Evolutionary conservation across 345 rosid genomes (phyloP).

Genomic region (Euphorbia lathyris): DNA sequence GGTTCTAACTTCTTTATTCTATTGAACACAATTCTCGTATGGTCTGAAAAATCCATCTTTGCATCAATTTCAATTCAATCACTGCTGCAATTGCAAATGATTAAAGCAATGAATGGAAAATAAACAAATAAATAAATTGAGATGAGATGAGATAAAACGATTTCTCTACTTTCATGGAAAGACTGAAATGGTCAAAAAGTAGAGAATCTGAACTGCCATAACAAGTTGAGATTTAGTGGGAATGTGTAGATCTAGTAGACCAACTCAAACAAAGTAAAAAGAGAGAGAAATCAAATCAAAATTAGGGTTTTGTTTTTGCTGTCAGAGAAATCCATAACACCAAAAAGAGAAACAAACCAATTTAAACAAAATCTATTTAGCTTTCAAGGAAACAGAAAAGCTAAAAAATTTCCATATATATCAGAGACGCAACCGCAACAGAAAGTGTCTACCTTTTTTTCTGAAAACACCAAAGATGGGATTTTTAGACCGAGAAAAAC

Average conservation of each 20-base stretch:
- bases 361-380: neutral
- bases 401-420: neutral
- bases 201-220: conserved; percentile 17
- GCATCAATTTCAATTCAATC: conserved; percentile 14
- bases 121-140: neutral
- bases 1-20: conserved; percentile 53
- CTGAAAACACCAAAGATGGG: no score
- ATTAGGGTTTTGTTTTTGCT: neutral
- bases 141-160: no score
- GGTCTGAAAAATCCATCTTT: conserved; percentile 50
- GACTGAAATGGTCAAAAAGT: conserved; percentile 6
- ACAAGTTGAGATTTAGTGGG: conserved; percentile 22
- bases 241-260: conserved; percentile 18
- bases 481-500: neutral
- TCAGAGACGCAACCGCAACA: no score
- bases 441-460: no score
- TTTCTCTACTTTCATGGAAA: neutral
- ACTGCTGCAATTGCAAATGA: conserved; percentile 24
- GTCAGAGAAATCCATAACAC: conserved; percentile 8
- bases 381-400: neutral
- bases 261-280: neutral
- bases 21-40: conserved; percentile 38
- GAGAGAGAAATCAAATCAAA: neutral
- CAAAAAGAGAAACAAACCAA: neutral
- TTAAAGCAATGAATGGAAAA: neutral